phyloP scores from a whole-genome alignment of 805 yeast species.

The Candida berthetii region DNA sequence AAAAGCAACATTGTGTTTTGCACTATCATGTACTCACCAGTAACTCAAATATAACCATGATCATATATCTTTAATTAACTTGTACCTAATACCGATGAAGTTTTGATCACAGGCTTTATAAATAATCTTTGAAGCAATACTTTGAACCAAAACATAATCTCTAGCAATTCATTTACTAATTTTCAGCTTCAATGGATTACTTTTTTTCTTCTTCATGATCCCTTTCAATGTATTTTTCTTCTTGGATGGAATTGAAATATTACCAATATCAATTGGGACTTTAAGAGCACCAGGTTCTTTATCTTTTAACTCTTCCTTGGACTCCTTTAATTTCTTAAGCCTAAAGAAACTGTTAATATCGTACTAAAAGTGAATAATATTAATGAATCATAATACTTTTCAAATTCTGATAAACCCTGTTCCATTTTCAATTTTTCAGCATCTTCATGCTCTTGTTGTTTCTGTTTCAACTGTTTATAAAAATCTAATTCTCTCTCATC shows the following conservation, averaged over 20 bases:
- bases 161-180: too few species aligned
- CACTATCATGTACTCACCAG: too few species aligned
- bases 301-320: not conserved
- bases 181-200: not conserved
- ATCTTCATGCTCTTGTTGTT: conserved; percentile 5
- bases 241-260: not conserved
- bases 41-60: too few species aligned
- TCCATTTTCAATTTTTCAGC: conserved; percentile 13
- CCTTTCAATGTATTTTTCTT: not conserved
- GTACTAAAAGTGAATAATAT: too few species aligned
- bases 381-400: conserved; percentile 1
- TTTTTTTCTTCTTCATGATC: not conserved
- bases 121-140: too few species aligned
- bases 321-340: not conserved
- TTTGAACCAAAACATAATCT: too few species aligned
- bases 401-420: conserved; percentile 11
- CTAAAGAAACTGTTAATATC: not conserved
- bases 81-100: too few species aligned
- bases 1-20: too few species aligned
- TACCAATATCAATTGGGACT: not conserved
- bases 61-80: too few species aligned
- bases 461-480: conserved; percentile 9
- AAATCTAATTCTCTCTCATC: conserved; percentile 14
- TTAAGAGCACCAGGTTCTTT: not conserved
- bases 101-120: too few species aligned